phyloP scores from a whole-genome alignment of 768 basidiomycete genomes.

The Boletellus emodensis region DNA sequence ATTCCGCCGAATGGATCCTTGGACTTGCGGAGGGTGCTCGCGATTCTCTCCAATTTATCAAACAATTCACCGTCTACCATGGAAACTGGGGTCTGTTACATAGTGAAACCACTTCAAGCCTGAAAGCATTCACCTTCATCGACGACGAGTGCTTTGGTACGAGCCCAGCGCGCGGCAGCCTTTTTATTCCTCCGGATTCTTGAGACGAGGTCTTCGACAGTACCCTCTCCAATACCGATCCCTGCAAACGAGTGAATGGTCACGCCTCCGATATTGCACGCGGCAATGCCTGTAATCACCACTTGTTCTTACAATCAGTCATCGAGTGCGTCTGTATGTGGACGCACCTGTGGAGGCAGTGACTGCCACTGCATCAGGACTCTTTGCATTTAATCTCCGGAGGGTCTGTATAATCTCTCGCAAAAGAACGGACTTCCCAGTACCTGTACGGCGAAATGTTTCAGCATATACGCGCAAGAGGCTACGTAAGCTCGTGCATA shows the following conservation, averaged over 20 bases:
- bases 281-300: slow-evolving; percentile 69
- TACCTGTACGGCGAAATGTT: slow-evolving; percentile 51
- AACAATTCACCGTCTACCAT: slow-evolving; percentile 95
- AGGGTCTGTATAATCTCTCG: slow-evolving; percentile 85
- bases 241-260: slow-evolving; percentile 97
- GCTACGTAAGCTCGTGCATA: slow-evolving; percentile 35
- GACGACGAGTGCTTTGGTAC: slow-evolving; percentile 80
- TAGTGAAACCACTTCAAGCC: not conserved
- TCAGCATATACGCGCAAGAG: slow-evolving; percentile 14
- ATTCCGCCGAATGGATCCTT: slow-evolving; percentile 88
- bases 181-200: slow-evolving; percentile 85
- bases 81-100: slow-evolving; percentile 58
- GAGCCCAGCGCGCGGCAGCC: slow-evolving; percentile 70
- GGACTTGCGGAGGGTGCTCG: slow-evolving; percentile 55
- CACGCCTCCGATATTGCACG: slow-evolving; percentile 94
- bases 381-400: slow-evolving; percentile 47
- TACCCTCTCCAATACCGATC: slow-evolving; percentile 77
- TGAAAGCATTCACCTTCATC: slow-evolving; percentile 57
- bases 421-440: slow-evolving; percentile 93
- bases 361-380: slow-evolving; percentile 77
- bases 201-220: slow-evolving; percentile 52
- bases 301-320: not conserved
- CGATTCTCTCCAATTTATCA: slow-evolving; percentile 82
- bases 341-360: slow-evolving; percentile 86
- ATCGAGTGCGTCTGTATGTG: not conserved